Percentiles rank a stretch among this genome's conserved stretches.
Conservation (phyloP, 2,329 filamentous ascomycete species). For the Arthrinium puccinioides region DNA sequence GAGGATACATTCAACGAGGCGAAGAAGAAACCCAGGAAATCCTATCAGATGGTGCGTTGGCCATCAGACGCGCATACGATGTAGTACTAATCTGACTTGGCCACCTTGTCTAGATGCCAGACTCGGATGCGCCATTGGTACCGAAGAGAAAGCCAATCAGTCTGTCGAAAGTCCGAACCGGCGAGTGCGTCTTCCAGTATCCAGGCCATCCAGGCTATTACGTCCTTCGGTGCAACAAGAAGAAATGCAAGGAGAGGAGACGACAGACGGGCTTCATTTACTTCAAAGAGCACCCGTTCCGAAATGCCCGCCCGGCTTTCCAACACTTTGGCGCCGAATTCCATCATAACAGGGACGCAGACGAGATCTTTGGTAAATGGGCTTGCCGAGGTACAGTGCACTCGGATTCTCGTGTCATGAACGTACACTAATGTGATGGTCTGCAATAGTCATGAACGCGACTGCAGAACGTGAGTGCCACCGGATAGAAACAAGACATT, state of each 20-base stretch:
- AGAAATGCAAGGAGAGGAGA: background rate
- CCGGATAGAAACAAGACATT: no score
- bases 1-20: background rate
- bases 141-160: background rate
- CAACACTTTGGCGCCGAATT: background rate
- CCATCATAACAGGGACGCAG: background rate
- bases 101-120: background rate
- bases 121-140: background rate
- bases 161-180: background rate
- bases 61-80: background rate
- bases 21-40: background rate
- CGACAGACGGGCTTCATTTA: background rate
- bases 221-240: background rate
- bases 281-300: slow-evolving; percentile 1
- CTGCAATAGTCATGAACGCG: no score
- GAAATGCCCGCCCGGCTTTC: background rate
- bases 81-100: background rate
- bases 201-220: background rate
- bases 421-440: no score
- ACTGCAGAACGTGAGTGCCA: no score
- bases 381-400: background rate
- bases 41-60: no score
- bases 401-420: no score
- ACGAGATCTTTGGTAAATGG: background rate
- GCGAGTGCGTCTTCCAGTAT: slow-evolving; percentile 1